These are phyloP conservation scores for Poa annua DNA, from an alignment of 176 grass and related monocot species.

Conservation along the genomic window DNA sequence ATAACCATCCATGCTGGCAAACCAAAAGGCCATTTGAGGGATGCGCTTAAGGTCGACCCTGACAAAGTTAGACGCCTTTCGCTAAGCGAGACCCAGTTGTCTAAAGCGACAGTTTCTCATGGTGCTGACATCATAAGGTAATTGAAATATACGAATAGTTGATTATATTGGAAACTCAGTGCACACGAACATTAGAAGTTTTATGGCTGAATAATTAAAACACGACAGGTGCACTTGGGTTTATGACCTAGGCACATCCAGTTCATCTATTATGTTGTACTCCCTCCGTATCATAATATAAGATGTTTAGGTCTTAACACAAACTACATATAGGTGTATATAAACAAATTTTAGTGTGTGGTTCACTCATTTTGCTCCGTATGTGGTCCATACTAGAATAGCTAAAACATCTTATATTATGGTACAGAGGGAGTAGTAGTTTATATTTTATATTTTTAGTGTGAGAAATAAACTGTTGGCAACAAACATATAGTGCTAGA, in stretches of 20 bases:
- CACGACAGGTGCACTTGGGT: background rate
- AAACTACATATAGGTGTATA: no score
- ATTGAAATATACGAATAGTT: slow-evolving; percentile 19
- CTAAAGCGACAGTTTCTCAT: slow-evolving; percentile 69
- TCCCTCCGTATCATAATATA: no score
- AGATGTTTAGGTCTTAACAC: no score
- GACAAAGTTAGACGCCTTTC: slow-evolving; percentile 71
- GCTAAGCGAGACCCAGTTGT: slow-evolving; percentile 75
- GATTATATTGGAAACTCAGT: slow-evolving; percentile 20
- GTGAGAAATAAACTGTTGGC: background rate
- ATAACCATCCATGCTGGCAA: slow-evolving; percentile 95
- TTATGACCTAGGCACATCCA: background rate
- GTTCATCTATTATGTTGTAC: background rate
- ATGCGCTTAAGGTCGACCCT: slow-evolving; percentile 71
- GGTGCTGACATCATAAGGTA: slow-evolving; percentile 84
- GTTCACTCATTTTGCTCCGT: no score
- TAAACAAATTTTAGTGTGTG: no score
- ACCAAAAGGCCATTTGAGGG: slow-evolving; percentile 76
- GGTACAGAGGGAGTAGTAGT: no score
- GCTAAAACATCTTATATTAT: no score
- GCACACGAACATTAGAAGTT: background rate
- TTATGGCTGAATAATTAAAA: background rate
- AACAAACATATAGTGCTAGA: background rate
- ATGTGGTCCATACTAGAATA: no score
- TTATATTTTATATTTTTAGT: no score